Base-by-base conservation (phyloP, 1,139 yeast species). In the Tardiomyces blankii region DNA sequence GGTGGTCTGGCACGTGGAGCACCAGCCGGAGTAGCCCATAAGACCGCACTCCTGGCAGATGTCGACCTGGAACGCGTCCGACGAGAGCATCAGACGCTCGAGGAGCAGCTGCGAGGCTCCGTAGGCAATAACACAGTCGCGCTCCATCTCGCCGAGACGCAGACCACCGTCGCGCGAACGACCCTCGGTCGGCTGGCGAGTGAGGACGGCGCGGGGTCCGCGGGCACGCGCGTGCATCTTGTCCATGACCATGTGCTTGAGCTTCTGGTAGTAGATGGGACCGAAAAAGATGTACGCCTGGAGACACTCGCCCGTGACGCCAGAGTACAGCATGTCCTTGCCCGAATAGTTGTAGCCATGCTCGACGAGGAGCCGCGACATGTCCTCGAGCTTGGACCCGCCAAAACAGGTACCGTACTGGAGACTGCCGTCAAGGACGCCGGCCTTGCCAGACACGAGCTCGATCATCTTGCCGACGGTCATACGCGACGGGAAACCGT, bases 161-260 rank as follows among this genome's bases (percentile, higher is more conserved):
- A 91, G 75, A 61, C 99, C 99, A 76, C 99, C 99, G 68, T 91
- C 99, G 66, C 98, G 79, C 1, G 96, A 87, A 67, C 99, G 78
- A 75, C 99, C 99, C 68, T 91, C 99, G 0, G 97, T 91, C 12
- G 99, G 99, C 67, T 91, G 99, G 67, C 99, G 81, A 2, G 99
- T 91, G 52, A 91, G 73, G 18, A 93, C 98, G 0, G 98, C 98
- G 56, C 97, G 79, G 47, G 99, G 99, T 49, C 99, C 99, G 64
- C 98, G 79, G 2, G 98, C 96, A 74, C 99, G 84, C 0, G 98
- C 98, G 61, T 91, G 99, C 97, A 91, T 91, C 68, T 93, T 91
- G 69, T 91, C 99, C 67, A 91, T 70, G 45, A 91, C 99, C 99
- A 91, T 91, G 67, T 91, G 99, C 74, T 93, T 91, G 73, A 91